A percentile compares a stretch with the other conserved stretches of the same genome.
These are phyloP conservation scores for Coemansia guatemalensis DNA, from an alignment of 192 early-diverging fungal species.

Conservation along the genomic window DNA sequence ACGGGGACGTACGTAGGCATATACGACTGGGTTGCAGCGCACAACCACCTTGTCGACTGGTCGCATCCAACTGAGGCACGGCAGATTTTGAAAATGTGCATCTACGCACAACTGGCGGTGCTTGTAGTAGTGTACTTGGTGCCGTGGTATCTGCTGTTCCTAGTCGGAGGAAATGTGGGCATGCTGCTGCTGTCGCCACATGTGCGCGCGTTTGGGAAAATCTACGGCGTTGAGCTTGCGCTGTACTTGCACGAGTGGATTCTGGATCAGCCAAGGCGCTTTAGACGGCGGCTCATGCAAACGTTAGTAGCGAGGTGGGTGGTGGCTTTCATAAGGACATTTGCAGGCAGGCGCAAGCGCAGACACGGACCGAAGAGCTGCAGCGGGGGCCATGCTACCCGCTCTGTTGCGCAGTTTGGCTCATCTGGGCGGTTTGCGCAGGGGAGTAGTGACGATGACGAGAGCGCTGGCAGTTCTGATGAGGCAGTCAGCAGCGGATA, in stretches of 20 bases:
- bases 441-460: conserved; percentile 14
- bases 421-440: conserved; percentile 15
- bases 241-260: conserved; percentile 30
- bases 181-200: conserved; percentile 51
- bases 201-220: conserved; percentile 42
- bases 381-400: neutral
- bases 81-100: conserved; percentile 25
- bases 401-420: conserved; percentile 5
- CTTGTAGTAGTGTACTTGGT: conserved; percentile 43
- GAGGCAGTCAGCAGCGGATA: conserved; percentile 29
- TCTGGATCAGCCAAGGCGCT: conserved; percentile 10
- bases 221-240: conserved; percentile 41
- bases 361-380: neutral
- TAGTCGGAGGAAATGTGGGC: conserved; percentile 33
- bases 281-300: conserved; percentile 4
- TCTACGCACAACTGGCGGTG: conserved; percentile 32
- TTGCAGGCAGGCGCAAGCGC: neutral
- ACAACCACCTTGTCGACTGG: conserved; percentile 49
- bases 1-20: conserved; percentile 42
- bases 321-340: neutral
- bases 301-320: conserved; percentile 14
- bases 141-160: conserved; percentile 43
- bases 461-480: neutral
- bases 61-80: conserved; percentile 32
- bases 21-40: conserved; percentile 46